Base-by-base conservation (phyloP, 176 grass and related monocot species). In the Oryza coarctata region DNA sequence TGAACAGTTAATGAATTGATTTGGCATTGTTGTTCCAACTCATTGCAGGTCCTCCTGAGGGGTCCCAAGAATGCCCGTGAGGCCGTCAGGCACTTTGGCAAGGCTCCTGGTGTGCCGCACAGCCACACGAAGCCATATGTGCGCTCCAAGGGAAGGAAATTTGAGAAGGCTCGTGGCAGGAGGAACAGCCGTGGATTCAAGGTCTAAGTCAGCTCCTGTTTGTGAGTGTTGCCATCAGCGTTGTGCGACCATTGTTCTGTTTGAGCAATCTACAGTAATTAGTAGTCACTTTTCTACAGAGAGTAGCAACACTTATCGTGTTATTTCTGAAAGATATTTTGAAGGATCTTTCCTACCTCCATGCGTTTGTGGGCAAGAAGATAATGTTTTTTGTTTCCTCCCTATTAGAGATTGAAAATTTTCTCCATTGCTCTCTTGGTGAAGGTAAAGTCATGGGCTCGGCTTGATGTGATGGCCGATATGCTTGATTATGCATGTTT, bases 1-100 rank as follows among this genome's bases (percentile, higher is more conserved):
- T 29, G 23, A 26, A 20, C 35, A 28, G 18, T 7, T 7, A 22
- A 55, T 79, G 5, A 40, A 35, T 68, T 44, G 18, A 39, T 73
- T 0, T 83, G 15, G 45, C 57, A 22, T 71, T 65, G 6, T 3
- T 66, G 5, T 43, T 31, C 10, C 26, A 31, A 64, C 70, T n/a
- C 7, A 2, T 23, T 84, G 67, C 70, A 94, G 89, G 25, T 89
- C 47, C 86, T 94, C 22, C 61, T 94, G 73, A 91, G 92, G 83
- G 89, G 92, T 11, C 92, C 92, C 30, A 94, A 94, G 92, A 94
- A 94, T 31, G 92, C 92, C 34, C 92, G 92, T 74, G 92, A 94
- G 62, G 92, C 89, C 0, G 89, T 91, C 17, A 88, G 28, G 81
- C 92, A 94, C 83, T 94, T 94, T 0, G 92, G 92, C 29, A 90